Conservation (phyloP, 257 asterid species). For the Fraxinus excelsior region DNA sequence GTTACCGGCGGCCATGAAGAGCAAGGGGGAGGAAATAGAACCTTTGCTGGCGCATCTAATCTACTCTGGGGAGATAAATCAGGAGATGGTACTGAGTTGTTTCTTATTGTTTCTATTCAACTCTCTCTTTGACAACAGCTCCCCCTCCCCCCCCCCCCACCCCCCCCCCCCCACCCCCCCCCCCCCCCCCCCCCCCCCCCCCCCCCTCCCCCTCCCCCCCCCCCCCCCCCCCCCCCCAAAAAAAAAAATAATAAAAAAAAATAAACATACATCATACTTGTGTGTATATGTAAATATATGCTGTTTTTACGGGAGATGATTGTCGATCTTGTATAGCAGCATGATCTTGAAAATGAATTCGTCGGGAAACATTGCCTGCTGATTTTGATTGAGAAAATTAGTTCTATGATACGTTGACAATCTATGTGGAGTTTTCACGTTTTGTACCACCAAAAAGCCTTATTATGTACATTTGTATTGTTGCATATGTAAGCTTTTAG, state of each 20-base stretch:
- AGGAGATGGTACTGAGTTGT: constrained; percentile 50
- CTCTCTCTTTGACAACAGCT: too few species aligned
- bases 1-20: constrained; percentile 37
- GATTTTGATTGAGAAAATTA: not conserved
- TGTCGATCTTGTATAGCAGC: constrained; percentile 1
- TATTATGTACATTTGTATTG: not conserved
- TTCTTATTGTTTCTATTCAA: constrained; percentile 10
- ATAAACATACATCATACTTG: not conserved
- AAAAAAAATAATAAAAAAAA: too few species aligned
- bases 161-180: not conserved
- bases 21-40: constrained; percentile 46
- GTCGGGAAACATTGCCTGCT: not conserved
- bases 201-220: too few species aligned
- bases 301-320: not conserved
- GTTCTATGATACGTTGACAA: too few species aligned
- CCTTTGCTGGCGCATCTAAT: constrained; percentile 42
- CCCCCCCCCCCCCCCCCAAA: not conserved
- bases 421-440: not conserved
- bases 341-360: not conserved
- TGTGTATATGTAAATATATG: not conserved
- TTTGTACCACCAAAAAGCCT: not conserved
- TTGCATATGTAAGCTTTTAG: not conserved
- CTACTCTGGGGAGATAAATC: constrained; percentile 47
- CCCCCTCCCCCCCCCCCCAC: not conserved
- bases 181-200: not conserved